Evolutionary conservation across 768 basidiomycete species (phyloP).

Genomic region (Leccinum fibrillosum): DNA sequence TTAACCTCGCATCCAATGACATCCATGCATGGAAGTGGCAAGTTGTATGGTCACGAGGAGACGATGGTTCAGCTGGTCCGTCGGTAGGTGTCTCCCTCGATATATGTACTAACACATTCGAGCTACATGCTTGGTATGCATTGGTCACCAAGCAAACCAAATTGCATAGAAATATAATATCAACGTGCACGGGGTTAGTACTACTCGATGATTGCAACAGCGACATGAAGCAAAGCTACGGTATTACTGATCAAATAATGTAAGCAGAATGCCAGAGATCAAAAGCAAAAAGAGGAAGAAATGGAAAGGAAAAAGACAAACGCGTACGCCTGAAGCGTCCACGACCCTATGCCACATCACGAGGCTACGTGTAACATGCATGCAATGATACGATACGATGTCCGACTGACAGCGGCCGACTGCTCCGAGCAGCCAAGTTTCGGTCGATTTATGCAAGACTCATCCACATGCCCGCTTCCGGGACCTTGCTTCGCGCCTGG

Average conservation of each 20-base stretch:
- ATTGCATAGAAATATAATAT: constrained; percentile 5
- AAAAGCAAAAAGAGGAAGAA: constrained; percentile 2
- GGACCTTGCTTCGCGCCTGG: constrained; percentile 63
- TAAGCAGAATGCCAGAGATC: constrained; percentile 7
- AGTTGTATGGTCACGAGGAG: neutral
- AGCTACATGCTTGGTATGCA: neutral
- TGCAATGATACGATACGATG: neutral
- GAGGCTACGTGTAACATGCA: neutral
- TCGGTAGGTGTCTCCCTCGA: neutral
- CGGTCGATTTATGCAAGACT: constrained; percentile 51
- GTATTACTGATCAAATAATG: constrained; percentile 33
- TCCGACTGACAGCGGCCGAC: neutral
- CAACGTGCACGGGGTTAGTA: constrained; percentile 10
- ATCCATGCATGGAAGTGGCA: too few species aligned
- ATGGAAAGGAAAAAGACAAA: constrained; percentile 1
- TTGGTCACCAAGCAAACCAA: neutral
- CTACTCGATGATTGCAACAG: constrained; percentile 21
- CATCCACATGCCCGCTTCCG: constrained; percentile 77
- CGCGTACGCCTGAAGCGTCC: constrained; percentile 6
- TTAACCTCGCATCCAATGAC: neutral
- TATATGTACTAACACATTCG: neutral
- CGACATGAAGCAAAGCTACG: constrained; percentile 29
- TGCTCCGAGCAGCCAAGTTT: neutral
- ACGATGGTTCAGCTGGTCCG: neutral
- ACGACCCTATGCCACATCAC: constrained; percentile 10